Percentiles rank a stretch among this genome's conserved stretches.
phyloP scores from a whole-genome alignment of 805 yeast species.

The Hanseniaspora jakobsenii region DNA sequence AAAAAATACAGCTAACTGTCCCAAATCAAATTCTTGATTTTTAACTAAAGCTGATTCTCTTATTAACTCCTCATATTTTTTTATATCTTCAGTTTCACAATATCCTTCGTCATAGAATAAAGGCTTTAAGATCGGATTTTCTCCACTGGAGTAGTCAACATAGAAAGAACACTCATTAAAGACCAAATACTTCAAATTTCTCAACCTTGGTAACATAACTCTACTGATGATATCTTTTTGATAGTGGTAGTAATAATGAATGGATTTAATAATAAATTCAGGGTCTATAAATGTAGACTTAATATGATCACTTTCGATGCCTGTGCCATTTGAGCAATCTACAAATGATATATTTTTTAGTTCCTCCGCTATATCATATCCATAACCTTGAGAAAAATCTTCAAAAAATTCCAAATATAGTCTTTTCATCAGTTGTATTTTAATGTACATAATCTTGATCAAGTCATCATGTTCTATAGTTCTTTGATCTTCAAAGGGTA shows the following conservation, averaged over 20 bases:
- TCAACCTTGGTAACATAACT: conserved; percentile 28
- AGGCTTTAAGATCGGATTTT: conserved; percentile 28
- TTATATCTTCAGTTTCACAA: conserved; percentile 24
- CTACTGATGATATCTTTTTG: conserved; percentile 11
- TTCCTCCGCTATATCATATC: conserved; percentile 13
- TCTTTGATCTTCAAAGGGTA: conserved; percentile 1
- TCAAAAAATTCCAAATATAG: conserved; percentile 13
- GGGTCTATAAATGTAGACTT: conserved; percentile 9
- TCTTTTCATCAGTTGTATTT: conserved; percentile 12
- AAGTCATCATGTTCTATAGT: conserved; percentile 3
- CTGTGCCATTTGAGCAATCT: conserved; percentile 11
- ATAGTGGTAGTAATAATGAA: conserved; percentile 16
- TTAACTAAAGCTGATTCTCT: not conserved
- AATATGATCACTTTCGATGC: conserved; percentile 9
- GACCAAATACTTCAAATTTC: conserved; percentile 29
- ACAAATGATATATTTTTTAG: conserved; percentile 5
- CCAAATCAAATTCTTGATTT: conserved; percentile 5
- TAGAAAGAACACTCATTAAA: conserved; percentile 31
- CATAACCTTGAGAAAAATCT: conserved; percentile 13
- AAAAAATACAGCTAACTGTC: conserved; percentile 12
- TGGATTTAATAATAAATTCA: conserved; percentile 7
- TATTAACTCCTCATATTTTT: conserved; percentile 5
- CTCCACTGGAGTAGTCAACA: conserved; percentile 21
- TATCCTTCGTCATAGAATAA: conserved; percentile 29
- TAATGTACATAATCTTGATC: conserved; percentile 6